These are phyloP conservation scores for Lithospermum erythrorhizon DNA, from an alignment of 257 asterid species.

Conservation along the genomic window DNA sequence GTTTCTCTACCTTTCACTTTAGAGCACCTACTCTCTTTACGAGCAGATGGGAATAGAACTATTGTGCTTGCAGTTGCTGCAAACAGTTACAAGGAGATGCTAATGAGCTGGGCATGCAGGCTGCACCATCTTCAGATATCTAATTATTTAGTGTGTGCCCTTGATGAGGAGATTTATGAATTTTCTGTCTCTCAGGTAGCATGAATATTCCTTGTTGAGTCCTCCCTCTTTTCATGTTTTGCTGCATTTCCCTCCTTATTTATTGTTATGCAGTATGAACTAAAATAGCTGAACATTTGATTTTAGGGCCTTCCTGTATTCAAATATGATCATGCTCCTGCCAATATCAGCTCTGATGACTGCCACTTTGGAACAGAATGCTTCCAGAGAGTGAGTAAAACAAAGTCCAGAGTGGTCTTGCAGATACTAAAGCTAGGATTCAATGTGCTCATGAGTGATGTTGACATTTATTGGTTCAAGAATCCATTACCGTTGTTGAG, in stretches of 20 bases:
- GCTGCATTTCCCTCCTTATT: neutral
- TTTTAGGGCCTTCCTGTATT: constrained; percentile 80
- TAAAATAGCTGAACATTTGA: constrained; percentile 5
- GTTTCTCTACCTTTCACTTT: constrained; percentile 44
- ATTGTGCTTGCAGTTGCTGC: constrained; percentile 82
- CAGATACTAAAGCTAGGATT: constrained; percentile 71
- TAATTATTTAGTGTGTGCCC: constrained; percentile 73
- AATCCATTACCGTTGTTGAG: constrained; percentile 64
- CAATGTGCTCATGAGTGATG: constrained; percentile 43
- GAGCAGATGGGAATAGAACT: constrained; percentile 58
- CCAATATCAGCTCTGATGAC: constrained; percentile 69
- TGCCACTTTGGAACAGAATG: constrained; percentile 95
- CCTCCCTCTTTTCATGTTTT: neutral
- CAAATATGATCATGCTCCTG: constrained; percentile 46
- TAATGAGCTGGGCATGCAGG: constrained; percentile 96
- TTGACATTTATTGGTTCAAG: constrained; percentile 41
- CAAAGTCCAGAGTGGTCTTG: constrained; percentile 80
- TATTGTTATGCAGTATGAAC: neutral
- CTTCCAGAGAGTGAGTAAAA: constrained; percentile 86
- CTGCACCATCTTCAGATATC: constrained; percentile 44
- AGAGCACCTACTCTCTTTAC: constrained; percentile 42
- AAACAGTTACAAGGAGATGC: constrained; percentile 78
- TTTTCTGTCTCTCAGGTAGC: constrained; percentile 75
- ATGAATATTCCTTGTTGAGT: constrained; percentile 6
- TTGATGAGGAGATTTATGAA: constrained; percentile 58